Percentiles rank a stretch among this genome's conserved stretches.
Evolutionary conservation across 1,284 basidiomycete genomes (phyloP).

Genomic region (Rhodotorula sp.): DNA sequence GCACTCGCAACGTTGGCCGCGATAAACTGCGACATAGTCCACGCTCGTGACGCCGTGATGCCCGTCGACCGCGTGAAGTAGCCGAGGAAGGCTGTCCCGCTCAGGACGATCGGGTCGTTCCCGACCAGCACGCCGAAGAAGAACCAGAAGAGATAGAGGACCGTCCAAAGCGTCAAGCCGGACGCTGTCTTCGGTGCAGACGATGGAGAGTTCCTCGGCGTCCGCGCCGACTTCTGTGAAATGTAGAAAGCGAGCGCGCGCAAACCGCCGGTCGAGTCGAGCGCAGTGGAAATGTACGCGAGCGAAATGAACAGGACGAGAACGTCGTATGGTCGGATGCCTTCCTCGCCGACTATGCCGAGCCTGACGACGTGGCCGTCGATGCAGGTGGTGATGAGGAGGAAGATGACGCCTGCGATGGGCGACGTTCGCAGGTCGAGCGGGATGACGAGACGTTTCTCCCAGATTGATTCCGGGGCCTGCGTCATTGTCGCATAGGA

Average conservation of each 20-base stretch:
- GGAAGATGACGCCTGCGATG: slow-evolving; percentile 69
- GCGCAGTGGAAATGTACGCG: slow-evolving; percentile 89
- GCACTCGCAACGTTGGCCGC: slow-evolving; percentile 70
- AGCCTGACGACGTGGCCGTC: slow-evolving; percentile 62
- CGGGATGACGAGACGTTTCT: slow-evolving; percentile 50
- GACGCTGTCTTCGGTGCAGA: slow-evolving; percentile 34
- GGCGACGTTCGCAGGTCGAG: slow-evolving; percentile 69
- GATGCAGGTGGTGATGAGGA: slow-evolving; percentile 73
- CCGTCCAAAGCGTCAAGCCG: slow-evolving; percentile 66
- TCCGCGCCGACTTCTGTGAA: slow-evolving; percentile 68
- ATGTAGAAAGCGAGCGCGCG: slow-evolving; percentile 85
- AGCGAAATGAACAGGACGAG: slow-evolving; percentile 87
- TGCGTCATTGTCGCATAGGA: not conserved
- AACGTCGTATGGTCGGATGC: slow-evolving; percentile 87
- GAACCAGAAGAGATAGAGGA: slow-evolving; percentile 78
- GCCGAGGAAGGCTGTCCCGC: slow-evolving; percentile 70
- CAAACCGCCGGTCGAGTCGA: slow-evolving; percentile 85
- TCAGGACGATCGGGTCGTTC: slow-evolving; percentile 59
- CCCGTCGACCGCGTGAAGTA: slow-evolving; percentile 75
- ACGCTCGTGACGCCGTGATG: slow-evolving; percentile 58
- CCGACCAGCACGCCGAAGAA: slow-evolving; percentile 75
- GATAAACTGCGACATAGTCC: slow-evolving; percentile 67
- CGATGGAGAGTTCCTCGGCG: slow-evolving; percentile 41
- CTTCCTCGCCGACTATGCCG: slow-evolving; percentile 67
- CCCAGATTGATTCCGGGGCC: not conserved